These are phyloP conservation scores for Venturia asperata DNA, from an alignment of 2,329 filamentous ascomycete species.

Conservation along the genomic window DNA sequence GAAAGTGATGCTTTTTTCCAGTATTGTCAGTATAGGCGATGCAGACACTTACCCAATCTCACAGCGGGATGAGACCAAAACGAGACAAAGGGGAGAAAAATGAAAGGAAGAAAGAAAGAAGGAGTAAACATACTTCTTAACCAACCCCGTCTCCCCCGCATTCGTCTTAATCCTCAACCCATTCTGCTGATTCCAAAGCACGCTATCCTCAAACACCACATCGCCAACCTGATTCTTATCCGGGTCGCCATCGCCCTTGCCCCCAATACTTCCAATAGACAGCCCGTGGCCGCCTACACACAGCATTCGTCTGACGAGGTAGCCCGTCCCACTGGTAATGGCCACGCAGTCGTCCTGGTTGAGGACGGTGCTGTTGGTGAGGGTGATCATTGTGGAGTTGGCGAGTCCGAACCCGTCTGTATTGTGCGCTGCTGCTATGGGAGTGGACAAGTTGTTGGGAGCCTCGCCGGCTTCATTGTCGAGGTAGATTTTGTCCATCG, in stretches of 20 bases:
- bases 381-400: conserved; percentile 41
- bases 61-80: neutral
- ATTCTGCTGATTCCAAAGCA: conserved; percentile 42
- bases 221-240: conserved; percentile 41
- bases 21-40: conserved; percentile 30
- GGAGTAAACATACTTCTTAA: conserved; percentile 36
- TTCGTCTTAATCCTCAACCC: conserved; percentile 54
- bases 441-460: conserved; percentile 31
- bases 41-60: neutral
- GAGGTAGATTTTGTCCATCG: conserved; percentile 46
- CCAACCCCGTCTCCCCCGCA: conserved; percentile 44
- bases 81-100: neutral
- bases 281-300: conserved; percentile 52
- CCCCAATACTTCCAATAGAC: conserved; percentile 52
- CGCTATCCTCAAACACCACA: conserved; percentile 41
- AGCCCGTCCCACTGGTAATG: conserved; percentile 47
- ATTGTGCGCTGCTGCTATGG: conserved; percentile 37
- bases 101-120: neutral
- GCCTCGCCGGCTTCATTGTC: conserved; percentile 50
- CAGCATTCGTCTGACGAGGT: conserved; percentile 33
- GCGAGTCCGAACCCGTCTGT: conserved; percentile 54
- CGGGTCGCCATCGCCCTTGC: conserved; percentile 46
- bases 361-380: conserved; percentile 45
- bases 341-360: conserved; percentile 57
- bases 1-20: conserved; percentile 47